Evolutionary conservation across 1,139 yeast species (phyloP).

Genomic region (Saccharomycopsis hybrid): DNA sequence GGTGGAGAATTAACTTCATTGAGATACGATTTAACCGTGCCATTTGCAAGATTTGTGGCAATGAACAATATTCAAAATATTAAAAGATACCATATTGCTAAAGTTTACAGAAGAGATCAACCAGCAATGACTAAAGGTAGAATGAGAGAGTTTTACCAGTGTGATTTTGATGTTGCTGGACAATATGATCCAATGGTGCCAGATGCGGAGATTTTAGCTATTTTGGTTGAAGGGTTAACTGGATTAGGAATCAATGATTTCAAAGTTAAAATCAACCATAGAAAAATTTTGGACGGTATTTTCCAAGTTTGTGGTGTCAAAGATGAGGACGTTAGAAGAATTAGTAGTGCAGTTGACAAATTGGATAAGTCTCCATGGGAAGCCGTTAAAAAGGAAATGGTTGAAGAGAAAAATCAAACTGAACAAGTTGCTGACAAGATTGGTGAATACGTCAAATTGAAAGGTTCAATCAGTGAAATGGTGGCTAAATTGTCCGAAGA

Average conservation of each 20-base stretch:
- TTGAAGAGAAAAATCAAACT: conserved; percentile 79
- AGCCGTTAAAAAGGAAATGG: conserved; percentile 86
- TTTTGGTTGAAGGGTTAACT: conserved; percentile 77
- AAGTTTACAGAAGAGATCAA: conserved; percentile 96
- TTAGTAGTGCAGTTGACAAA: conserved; percentile 94
- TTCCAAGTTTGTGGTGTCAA: conserved; percentile 93
- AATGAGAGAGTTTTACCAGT: conserved; percentile 98
- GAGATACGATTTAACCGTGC: conserved; percentile 94
- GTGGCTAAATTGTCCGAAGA: conserved; percentile 50
- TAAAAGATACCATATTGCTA: conserved; percentile 94
- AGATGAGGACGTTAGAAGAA: conserved; percentile 87
- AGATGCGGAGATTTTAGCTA: conserved; percentile 80
- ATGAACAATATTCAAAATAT: conserved; percentile 85
- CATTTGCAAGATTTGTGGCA: conserved; percentile 95
- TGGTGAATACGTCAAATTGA: conserved; percentile 83
- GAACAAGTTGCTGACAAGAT: conserved; percentile 90
- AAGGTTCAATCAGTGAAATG: conserved; percentile 70
- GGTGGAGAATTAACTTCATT: conserved; percentile 96
- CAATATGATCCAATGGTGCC: conserved; percentile 90
- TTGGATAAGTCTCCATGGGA: conserved; percentile 95
- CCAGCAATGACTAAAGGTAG: conserved; percentile 99
- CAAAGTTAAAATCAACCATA: conserved; percentile 87
- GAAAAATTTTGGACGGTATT: conserved; percentile 92
- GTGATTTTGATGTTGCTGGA: conserved; percentile 97
- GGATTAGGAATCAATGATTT: conserved; percentile 81